These are phyloP conservation scores for Adansonia rubrostipa DNA, from an alignment of 441 rosid genomes.

Conservation along the genomic window DNA sequence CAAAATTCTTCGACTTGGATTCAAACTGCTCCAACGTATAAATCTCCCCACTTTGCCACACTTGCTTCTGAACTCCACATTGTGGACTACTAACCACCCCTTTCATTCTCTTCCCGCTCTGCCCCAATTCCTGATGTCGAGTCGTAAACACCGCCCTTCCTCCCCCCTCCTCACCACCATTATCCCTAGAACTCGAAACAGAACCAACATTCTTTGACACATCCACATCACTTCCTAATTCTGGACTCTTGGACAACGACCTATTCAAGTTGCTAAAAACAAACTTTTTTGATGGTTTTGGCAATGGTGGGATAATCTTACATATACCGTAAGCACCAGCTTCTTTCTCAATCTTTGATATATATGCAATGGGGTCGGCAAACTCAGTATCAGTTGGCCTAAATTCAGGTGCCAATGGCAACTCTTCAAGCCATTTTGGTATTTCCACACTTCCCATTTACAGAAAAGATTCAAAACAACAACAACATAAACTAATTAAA, in stretches of 20 bases:
- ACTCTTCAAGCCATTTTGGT: conserved; percentile 82
- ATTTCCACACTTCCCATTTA: conserved; percentile 89
- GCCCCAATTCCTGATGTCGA: conserved; percentile 96
- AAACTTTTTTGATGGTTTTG: conserved; percentile 87
- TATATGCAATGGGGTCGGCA: conserved; percentile 96
- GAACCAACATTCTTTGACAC: conserved; percentile 29
- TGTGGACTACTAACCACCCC: conserved; percentile 50
- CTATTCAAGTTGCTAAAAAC: conserved; percentile 79
- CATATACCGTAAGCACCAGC: conserved; percentile 96
- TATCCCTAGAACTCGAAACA: conserved; percentile 31
- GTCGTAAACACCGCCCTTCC: conserved; percentile 89
- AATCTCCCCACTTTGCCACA: conserved; percentile 97
- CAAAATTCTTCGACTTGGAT: conserved; percentile 79
- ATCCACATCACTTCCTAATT: conserved; percentile 51
- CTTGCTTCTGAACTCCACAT: conserved; percentile 74
- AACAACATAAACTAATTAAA: conserved; percentile 29
- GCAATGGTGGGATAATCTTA: conserved; percentile 94
- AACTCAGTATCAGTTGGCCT: conserved; percentile 98
- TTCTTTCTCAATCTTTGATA: conserved; percentile 95
- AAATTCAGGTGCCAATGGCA: conserved; percentile 95
- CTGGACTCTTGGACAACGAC: conserved; percentile 81
- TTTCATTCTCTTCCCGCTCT: conserved; percentile 59
- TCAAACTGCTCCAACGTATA: conserved; percentile 98
- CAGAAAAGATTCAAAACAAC: conserved; percentile 34
- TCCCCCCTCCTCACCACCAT: conserved; percentile 45